These are phyloP conservation scores for Kazachstania sp. DNA, from an alignment of 1,139 yeast species.

Conservation along the genomic window DNA sequence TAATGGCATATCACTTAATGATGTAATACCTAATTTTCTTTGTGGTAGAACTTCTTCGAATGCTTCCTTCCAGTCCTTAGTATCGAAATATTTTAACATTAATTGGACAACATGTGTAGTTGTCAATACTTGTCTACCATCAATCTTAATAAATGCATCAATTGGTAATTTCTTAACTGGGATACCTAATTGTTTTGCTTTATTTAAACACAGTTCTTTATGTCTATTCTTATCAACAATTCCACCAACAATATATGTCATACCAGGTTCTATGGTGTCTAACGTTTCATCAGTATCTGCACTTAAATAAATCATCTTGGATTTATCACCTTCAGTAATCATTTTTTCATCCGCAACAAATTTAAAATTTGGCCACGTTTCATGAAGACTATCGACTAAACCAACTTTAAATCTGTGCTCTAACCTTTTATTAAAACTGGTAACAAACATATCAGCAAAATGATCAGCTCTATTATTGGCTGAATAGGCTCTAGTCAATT, in stretches of 20 bases:
- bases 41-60: conserved; percentile 79
- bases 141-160: conserved; percentile 70
- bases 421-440: conserved; percentile 60
- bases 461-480: conserved; percentile 57
- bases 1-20: conserved; percentile 2
- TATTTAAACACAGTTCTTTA: conserved; percentile 69
- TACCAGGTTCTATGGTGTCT: conserved; percentile 51
- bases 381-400: conserved; percentile 46
- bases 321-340: conserved; percentile 30
- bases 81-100: conserved; percentile 71
- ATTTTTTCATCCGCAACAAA: conserved; percentile 42
- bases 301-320: conserved; percentile 59
- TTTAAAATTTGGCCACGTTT: conserved; percentile 56
- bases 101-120: conserved; percentile 91
- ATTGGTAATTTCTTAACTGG: conserved; percentile 77
- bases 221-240: conserved; percentile 93
- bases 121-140: conserved; percentile 84
- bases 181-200: conserved; percentile 68
- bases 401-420: conserved; percentile 59
- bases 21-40: conserved; percentile 43
- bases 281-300: conserved; percentile 77
- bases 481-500: conserved; percentile 74
- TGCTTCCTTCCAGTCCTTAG: conserved; percentile 74
- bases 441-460: conserved; percentile 52
- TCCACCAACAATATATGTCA: conserved; percentile 86